Base-by-base conservation (phyloP, 2,329 filamentous ascomycete species). In the Bipolaris gigantea region DNA sequence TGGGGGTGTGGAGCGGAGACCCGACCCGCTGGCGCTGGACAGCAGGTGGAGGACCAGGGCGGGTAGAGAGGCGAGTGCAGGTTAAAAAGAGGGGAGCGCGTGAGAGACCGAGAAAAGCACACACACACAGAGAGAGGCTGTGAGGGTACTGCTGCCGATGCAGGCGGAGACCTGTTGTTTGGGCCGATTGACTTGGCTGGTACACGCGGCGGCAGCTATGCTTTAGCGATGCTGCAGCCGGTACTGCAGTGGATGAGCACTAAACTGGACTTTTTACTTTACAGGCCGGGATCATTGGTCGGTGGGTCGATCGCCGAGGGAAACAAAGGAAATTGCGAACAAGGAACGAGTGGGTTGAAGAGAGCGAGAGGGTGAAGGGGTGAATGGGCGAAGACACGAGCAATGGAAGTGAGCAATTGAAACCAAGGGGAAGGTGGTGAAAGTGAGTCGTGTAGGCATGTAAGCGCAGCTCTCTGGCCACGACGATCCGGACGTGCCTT, bases 1-100 rank as follows among this genome's bases (percentile, higher is more conserved):
- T 48, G 61, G 63, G 51, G 46, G 49, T 46, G 49, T 39, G 34
- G 42, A 54, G 62, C 48, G 50, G 50, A 51, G 46, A 50, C 43
- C 47, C 43, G 54, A 49, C 46, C 42, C 43, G 47, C 49, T 43
- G 30, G 33, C 41, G 41, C 36, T 46, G 23, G 36, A 19, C 19
- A 27, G 52, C 52, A 38, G 36, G 25, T 51, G 33, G 48, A 42
- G 23, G 41, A 10, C 30, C 11, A 33, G n/a, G 30, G 30, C 19
- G 36, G 35, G 30, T 16, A 18, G 18, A 30, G n/a, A 44, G 23
- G 43, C n/a, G 38, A 25, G 21, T 5, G 21, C 5, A 25, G 35
- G 39, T 6, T 25, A 36, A n/a, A 13, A 50, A 13, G 2, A 18
- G 23, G 55, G 48, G 40, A 46, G 15, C 33, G 15, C 33, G 33